These are phyloP conservation scores for Botryosphaeria dothidea DNA, from an alignment of 2,329 filamentous ascomycete genomes.

Conservation along the genomic window DNA sequence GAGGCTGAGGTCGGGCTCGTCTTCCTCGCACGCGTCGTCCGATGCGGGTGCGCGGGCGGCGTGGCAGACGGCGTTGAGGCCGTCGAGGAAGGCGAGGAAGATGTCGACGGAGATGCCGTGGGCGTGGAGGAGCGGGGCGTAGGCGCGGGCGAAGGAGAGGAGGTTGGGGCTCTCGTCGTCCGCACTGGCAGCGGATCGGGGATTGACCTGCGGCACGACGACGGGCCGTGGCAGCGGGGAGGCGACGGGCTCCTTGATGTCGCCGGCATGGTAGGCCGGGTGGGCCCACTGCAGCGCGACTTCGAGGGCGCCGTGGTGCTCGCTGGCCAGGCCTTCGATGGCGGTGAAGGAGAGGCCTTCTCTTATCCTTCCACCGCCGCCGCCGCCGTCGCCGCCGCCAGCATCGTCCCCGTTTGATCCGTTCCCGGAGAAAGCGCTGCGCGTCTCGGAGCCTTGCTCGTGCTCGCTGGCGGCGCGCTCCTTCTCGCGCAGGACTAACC, in stretches of 20 bases:
- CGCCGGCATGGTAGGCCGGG: background rate
- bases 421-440: background rate
- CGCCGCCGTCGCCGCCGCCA: no score
- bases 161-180: no score
- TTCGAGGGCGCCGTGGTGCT: constrained; percentile 7
- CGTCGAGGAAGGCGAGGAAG: constrained; percentile 36
- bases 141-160: constrained; percentile 27
- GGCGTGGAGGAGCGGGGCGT: constrained; percentile 31
- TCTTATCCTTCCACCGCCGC: background rate
- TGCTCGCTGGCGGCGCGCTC: constrained; percentile 12
- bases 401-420: background rate
- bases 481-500: constrained; percentile 1
- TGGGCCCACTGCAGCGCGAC: constrained; percentile 8
- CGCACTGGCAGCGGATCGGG: no score
- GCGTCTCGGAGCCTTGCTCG: background rate
- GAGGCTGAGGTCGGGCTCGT: constrained; percentile 14
- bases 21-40: background rate
- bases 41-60: constrained; percentile 13
- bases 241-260: constrained; percentile 1
- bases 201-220: background rate
- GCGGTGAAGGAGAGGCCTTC: background rate
- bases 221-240: constrained; percentile 4
- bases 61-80: constrained; percentile 32
- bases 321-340: background rate
- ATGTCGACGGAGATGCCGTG: constrained; percentile 32